Evolutionary conservation across 768 basidiomycete genomes (phyloP).

Genomic region (Coprinellus aureogranulatus): DNA sequence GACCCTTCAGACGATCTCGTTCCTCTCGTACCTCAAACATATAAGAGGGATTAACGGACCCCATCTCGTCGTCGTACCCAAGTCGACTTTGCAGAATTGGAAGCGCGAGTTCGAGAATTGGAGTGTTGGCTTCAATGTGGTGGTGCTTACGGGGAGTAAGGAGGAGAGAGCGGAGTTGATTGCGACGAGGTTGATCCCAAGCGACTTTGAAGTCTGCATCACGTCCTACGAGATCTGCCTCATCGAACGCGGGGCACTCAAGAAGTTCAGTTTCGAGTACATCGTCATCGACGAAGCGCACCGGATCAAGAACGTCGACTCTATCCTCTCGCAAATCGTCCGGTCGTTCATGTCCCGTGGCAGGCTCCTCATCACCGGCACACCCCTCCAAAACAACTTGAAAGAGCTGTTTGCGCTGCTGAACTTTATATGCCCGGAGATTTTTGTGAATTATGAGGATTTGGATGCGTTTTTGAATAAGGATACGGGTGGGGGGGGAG

Average conservation of each 20-base stretch:
- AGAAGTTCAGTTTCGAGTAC: conserved; percentile 96
- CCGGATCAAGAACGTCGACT: conserved; percentile 98
- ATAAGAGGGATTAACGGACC: conserved; percentile 74
- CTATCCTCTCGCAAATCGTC: conserved; percentile 92
- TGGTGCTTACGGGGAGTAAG: conserved; percentile 81
- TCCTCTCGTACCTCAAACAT: conserved; percentile 92
- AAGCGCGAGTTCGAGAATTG: conserved; percentile 86
- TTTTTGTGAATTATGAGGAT: conserved; percentile 88
- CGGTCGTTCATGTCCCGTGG: conserved; percentile 86
- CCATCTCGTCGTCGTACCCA: conserved; percentile 96
- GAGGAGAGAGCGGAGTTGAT: conserved; percentile 88
- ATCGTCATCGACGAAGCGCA: conserved; percentile 99
- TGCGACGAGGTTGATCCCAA: conserved; percentile 70
- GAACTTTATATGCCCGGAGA: conserved; percentile 97
- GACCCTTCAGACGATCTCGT: conserved; percentile 96
- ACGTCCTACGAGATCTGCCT: conserved; percentile 94
- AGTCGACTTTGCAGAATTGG: conserved; percentile 98
- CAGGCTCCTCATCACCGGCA: conserved; percentile 92
- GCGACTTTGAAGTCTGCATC: conserved; percentile 91
- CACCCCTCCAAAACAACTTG: conserved; percentile 93
- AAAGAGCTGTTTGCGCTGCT: conserved; percentile 91
- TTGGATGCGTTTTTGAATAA: conserved; percentile 93
- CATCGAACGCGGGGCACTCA: conserved; percentile 88
- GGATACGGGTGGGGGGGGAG: conserved; percentile 64
- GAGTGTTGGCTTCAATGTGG: conserved; percentile 84